These are phyloP conservation scores for Aspergillus ellipticus DNA, from an alignment of 495 filamentous ascomycete genomes.

Conservation along the genomic window DNA sequence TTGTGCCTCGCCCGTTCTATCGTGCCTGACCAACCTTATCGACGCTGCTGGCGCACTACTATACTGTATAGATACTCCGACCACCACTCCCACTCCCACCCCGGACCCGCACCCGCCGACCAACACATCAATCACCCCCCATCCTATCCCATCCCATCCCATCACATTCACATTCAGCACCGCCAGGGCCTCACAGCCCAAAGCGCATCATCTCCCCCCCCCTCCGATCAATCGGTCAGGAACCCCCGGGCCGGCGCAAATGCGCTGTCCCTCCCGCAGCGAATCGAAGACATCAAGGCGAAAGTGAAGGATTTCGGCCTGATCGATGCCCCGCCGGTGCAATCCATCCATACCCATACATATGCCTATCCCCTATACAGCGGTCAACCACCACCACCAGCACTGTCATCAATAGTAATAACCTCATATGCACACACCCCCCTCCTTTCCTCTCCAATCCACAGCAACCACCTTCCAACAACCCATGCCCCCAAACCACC, in stretches of 20 bases:
- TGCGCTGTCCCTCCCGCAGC: background rate
- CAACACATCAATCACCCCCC: no score
- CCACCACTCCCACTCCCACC: no score
- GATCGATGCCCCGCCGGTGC: background rate
- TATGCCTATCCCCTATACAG: background rate
- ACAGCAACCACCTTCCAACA: constrained; percentile 1
- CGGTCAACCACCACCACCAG: background rate
- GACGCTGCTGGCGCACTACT: no score
- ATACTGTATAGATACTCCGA: no score
- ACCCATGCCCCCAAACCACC: no score
- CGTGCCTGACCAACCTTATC: no score
- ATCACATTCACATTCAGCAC: no score
- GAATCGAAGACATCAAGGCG: background rate
- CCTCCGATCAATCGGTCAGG: background rate
- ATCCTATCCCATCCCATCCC: no score
- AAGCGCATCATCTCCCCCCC: background rate
- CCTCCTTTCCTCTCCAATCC: background rate
- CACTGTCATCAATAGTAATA: background rate
- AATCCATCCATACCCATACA: background rate
- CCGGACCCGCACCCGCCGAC: no score
- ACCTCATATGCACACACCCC: background rate
- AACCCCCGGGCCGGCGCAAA: background rate
- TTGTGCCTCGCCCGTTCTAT: no score
- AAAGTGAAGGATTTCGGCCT: constrained; percentile 1
- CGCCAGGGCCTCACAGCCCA: no score